Base-by-base conservation (phyloP, 768 basidiomycete genomes). In the Russula sp. region DNA sequence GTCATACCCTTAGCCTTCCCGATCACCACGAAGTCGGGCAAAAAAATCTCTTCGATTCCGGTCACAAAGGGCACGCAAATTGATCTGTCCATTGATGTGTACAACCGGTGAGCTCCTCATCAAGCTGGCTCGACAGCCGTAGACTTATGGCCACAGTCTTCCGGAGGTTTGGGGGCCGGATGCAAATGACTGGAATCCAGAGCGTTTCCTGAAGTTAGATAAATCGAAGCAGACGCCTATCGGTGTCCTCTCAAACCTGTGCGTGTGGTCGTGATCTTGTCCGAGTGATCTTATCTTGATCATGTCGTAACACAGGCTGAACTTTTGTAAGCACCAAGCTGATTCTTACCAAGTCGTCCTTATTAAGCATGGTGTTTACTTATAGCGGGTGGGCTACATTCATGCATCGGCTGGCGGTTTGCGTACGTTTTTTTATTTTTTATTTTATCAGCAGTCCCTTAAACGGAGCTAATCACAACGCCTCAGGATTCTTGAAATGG, bases 341-440 rank as follows among this genome's bases (percentile, higher is more conserved):
- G 2, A 11, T 48, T 13, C 11, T 22, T 57, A 29, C 7, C 36
- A n/a, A 11, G 8, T 53, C 10, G 7, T 29, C 13, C 4, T 11
- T 32, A 5, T 20, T 48, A 20, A 38, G 4, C 25, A 14, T 7
- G 20, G 5, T 14, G 7, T 10, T 36, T 35, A 3, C 29, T 41
- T n/a, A 1, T 49, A 61, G 60, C 46, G 18, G 45, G 53, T 34
- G 53, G 60, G 2, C 7, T 47, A 3, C 16, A 34, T 48, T 38
- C 22, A 8, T 56, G 53, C 29, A 41, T 61, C 7, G 60, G 60
- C 13, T 61, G 46, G 53, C 36, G 60, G 13, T 49, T 61, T 34
- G 41, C 58, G 58, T 52, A 32, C n/a, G 50, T 35, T 4, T 8
- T n/a, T n/a, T n/a, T n/a, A n/a, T n/a, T n/a, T 20, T 7, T 5